Evolutionary conservation across 2,329 filamentous ascomycete species (phyloP), one percentile per base, ranked within the genome.

Genomic region (Paecilomyces sp.): DNA sequence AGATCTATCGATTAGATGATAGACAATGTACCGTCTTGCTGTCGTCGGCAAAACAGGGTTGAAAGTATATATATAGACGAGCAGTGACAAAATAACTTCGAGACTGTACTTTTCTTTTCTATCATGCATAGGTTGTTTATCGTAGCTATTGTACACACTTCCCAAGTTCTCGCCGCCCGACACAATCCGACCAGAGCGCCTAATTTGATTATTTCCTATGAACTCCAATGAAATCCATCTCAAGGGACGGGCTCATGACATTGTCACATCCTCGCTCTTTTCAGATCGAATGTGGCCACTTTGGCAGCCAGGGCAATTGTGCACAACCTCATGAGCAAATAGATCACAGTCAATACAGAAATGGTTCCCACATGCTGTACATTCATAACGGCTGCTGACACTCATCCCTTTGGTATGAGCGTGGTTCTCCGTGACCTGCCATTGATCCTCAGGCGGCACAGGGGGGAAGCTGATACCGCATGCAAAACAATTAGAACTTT

Each of bases 291-390:
- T 54, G 54, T 63, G 68, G 56, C 66, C 71, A 64, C 79, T 81
- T 65, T 87, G 88, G 73, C 94, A 99, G 0, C 93, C 93, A 0
- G 94, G 92, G 70, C 94, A 99, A 75, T 97, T 97, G 73, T 99
- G 93, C 57, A 96, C 84, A 12, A 95, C 86, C 77, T 97, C 92
- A 72, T 99, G 94, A 25, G 91, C 89, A 77, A 94, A 97, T 25
- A 97, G 86, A 74, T 99, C 94, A 74, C 94, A 99, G 73, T 99
- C 94, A 65, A 99, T 95, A 79, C 94, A 99, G 72, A 97, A 99
- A 76, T 97, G 93, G 61, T 90, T 87, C 2, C 83, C 77, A 74
- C 94, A 99, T n/a, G 88, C 87, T 66, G 88, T 85, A 73, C 94
- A 99, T 61, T 90, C 90, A 72, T 99, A 99, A 57, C 94, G 81